Evolutionary conservation across 192 early-diverging fungal species (phyloP).

Genomic region (Oehlia diaphana): DNA sequence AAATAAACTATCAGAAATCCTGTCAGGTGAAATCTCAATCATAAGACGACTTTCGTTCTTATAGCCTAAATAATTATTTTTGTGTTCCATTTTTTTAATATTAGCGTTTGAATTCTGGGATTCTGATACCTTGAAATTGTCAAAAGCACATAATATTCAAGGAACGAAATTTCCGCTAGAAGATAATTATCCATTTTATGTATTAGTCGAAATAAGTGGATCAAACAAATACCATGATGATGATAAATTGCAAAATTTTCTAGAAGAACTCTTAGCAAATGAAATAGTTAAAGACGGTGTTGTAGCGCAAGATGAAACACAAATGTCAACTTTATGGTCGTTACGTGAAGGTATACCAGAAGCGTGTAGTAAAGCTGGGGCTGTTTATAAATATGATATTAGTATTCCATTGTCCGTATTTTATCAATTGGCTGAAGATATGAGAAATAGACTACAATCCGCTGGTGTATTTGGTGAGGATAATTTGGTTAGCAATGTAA

Average conservation of each 20-base stretch:
- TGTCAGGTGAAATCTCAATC: conserved; percentile 56
- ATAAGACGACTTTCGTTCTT: neutral
- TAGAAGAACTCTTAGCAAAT: conserved; percentile 79
- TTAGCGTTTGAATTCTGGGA: conserved; percentile 98
- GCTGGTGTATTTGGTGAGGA: conserved; percentile 60
- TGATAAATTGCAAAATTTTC: conserved; percentile 75
- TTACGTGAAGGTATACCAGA: conserved; percentile 96
- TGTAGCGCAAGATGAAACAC: conserved; percentile 85
- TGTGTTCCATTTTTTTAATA: neutral
- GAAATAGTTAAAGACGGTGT: conserved; percentile 84
- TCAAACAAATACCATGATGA: conserved; percentile 94
- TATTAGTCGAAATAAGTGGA: conserved; percentile 93
- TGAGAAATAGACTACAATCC: conserved; percentile 64
- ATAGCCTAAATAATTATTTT: neutral
- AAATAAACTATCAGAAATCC: conserved; percentile 81
- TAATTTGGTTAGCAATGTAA: conserved; percentile 67
- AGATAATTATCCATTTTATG: conserved; percentile 78
- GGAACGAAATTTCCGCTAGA: conserved; percentile 66
- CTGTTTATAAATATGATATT: conserved; percentile 96
- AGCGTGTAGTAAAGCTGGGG: conserved; percentile 81
- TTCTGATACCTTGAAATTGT: conserved; percentile 62
- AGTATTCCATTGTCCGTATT: conserved; percentile 86
- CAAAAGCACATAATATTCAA: conserved; percentile 66
- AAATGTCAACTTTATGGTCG: conserved; percentile 80
- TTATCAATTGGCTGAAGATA: conserved; percentile 81